Conservation (phyloP, 257 asterid genomes). For the Thymus quinquecostatus region DNA sequence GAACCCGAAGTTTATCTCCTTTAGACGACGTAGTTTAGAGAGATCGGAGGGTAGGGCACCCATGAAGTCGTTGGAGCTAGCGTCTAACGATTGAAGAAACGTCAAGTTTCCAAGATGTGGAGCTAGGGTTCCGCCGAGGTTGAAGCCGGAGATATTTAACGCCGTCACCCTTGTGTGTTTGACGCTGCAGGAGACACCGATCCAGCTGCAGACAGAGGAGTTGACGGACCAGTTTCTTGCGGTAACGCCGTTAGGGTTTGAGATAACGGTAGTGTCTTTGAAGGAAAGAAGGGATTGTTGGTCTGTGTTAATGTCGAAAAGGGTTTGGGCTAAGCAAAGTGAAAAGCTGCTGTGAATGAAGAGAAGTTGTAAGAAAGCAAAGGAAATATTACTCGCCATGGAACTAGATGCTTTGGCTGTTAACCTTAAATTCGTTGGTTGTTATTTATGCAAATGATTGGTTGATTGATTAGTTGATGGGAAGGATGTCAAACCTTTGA, state of each 20-base stretch:
- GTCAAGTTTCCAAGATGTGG: slow-evolving; percentile 8
- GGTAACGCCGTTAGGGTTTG: neutral
- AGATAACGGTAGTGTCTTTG: neutral
- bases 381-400: neutral
- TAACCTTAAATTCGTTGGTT: neutral
- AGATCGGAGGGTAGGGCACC: neutral
- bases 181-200: neutral
- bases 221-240: neutral
- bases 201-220: neutral
- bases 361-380: neutral
- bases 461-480: too few species aligned
- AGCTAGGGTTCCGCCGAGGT: neutral
- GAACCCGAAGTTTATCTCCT: neutral
- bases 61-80: neutral
- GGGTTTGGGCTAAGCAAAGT: neutral
- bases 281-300: neutral
- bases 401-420: neutral
- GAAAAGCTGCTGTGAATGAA: neutral
- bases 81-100: neutral
- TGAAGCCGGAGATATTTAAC: neutral
- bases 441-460: too few species aligned
- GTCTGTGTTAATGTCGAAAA: neutral
- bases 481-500: too few species aligned
- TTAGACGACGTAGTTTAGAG: neutral
- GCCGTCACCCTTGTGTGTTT: neutral